These are phyloP conservation scores for Diaporthe sp. DNA, from an alignment of 2,329 filamentous ascomycete species.

Conservation along the genomic window DNA sequence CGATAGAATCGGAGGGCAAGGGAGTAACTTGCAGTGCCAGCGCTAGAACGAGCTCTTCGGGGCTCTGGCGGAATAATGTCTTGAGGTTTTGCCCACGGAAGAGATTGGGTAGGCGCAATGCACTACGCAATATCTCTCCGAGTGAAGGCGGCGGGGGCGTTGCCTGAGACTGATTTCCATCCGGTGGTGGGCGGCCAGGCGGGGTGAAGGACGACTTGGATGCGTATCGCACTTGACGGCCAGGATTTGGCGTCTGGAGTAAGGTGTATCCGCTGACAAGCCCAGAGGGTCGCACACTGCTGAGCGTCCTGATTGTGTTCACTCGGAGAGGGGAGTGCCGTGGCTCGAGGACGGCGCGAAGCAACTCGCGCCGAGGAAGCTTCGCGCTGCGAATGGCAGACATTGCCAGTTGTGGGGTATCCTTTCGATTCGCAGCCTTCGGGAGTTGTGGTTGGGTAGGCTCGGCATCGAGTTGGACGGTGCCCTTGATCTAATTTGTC, in stretches of 20 bases:
- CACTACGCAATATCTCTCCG: slow-evolving; percentile 26
- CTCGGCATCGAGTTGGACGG: not conserved
- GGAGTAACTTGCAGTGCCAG: slow-evolving; percentile 50
- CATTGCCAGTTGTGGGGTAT: slow-evolving; percentile 4
- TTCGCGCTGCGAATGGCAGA: slow-evolving; percentile 25
- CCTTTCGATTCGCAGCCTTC: not conserved
- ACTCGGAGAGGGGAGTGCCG: not conserved
- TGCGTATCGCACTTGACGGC: slow-evolving; percentile 21
- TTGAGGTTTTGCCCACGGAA: slow-evolving; percentile 51
- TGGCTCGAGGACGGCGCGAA: slow-evolving; percentile 25
- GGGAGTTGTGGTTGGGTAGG: not conserved
- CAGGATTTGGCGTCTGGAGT: not conserved
- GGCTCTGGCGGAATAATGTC: slow-evolving; percentile 52
- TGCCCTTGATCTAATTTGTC: not conserved
- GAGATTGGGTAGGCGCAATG: slow-evolving; percentile 43
- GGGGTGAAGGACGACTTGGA: not conserved
- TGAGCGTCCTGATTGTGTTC: not conserved
- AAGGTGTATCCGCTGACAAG: not conserved
- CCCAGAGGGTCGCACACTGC: not conserved
- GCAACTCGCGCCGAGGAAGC: slow-evolving; percentile 27
- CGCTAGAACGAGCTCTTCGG: slow-evolving; percentile 55
- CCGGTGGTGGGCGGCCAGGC: not conserved
- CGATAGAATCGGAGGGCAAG: slow-evolving; percentile 40
- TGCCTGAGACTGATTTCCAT: not conserved
- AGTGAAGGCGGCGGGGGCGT: not conserved